Evolutionary conservation across 805 yeast genomes (phyloP), one percentile per base, ranked within the genome.

Genomic region (Candida tallmaniae): DNA sequence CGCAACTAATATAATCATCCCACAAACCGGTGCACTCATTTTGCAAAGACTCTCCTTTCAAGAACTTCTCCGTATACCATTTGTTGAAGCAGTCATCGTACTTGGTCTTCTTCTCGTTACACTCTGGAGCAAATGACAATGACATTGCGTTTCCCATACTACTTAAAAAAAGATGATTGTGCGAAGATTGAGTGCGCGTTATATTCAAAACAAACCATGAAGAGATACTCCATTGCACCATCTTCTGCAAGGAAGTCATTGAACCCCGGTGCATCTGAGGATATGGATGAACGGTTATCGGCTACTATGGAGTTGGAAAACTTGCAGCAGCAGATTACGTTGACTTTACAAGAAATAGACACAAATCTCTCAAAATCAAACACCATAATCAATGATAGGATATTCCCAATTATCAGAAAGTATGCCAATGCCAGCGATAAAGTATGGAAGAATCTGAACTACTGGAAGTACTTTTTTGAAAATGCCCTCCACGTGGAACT

Each of bases 41-140:
- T 48, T 82, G 73, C 36, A 76, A 60, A 46, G 75, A 58, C 47
- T 63, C 57, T 2, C 71, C 72, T 42, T 67, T 58, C 37, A 83
- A 62, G 46, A 83, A 83, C 58, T 83, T 83, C 48, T 93, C 97
- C 4, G 93, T 80, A 56, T 93, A 93, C 98, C 98, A 59, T 45
- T 74, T 74, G 60, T 88, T 89, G 65, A 93, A 93, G 58, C 98
- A 93, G 51, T 80, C 83, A 54, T 93, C 97, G 53, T 93, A 93
- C 50, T 78, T 76, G 48, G 78, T 77, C 60, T 93, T 93, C 38
- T 82, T 74, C 23, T 78, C 83, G 15, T 95, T 86, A 61, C 98
- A 93, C 63, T 93, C 97, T 17, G 97, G 96, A 23, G 98, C 97
- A 69, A 93, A 84, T 41, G 96, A 87, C 8, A 56, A 66, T 5